Base-by-base conservation (phyloP, 495 filamentous ascomycete species). In the Penicillium pancosmium region DNA sequence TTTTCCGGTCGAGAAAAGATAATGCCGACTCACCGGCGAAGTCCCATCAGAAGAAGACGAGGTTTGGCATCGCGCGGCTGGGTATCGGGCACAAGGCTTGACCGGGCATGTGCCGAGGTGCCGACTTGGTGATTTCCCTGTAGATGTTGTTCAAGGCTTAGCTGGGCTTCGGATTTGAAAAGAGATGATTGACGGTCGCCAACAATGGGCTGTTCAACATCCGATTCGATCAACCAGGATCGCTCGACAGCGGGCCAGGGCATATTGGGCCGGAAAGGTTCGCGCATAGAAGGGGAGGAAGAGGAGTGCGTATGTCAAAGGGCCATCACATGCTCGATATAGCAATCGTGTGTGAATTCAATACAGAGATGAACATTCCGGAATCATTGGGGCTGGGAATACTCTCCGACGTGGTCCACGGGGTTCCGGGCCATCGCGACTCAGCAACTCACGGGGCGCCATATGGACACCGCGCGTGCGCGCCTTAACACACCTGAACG, bases 21-120 rank as follows among this genome's bases (percentile, higher is more conserved):
- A 40, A 58, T 40, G 54, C 40, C 54, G 19, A 64, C 80, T 62
- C 79, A 96, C 95, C 93, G 87, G 74, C 91, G 87, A 75, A 97
- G 90, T 1, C 94, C 94, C 94, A 98, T 98, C 54, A 98, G 76
- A 54, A 98, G 79, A 27, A 98, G 79, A 61, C 93, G 84, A 38
- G 94, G 94, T 73, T 95, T 95, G n/a, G 69, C 71, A 68, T 79
- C 74, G 43, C 73, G 76, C 27, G 73, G 64, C 46, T 76, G 78
- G 57, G 61, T 68, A 56, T 63, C 68, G 27, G 69, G 61, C 41
- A 64, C 61, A 58, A 68, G 63, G 36, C 62, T 63, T 51, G 61
- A 62, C 52, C 69, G 73, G 47, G 69, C 59, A 49, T 71, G 72
- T 18, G 60, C 66, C 35, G 68, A 55, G 36, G 66, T 36, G 19